Evolutionary conservation across 116 monocot species (phyloP).

Genomic region (Papilionanthe hybrid): DNA sequence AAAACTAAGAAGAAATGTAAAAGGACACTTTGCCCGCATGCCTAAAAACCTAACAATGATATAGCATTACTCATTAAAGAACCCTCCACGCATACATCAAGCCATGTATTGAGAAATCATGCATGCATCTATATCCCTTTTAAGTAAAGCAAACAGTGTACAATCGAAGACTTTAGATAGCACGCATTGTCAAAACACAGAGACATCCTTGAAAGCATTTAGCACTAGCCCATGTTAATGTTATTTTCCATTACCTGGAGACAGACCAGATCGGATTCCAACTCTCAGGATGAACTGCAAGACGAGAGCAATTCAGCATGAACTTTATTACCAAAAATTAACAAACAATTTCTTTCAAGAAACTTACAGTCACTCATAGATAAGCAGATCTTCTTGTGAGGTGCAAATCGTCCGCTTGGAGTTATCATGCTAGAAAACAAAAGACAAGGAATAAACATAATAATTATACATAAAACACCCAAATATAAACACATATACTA

Average conservation of each 20-base stretch:
- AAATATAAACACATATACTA: background rate
- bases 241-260: constrained; percentile 60
- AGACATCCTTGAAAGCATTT: background rate
- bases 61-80: background rate
- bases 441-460: constrained; percentile 5
- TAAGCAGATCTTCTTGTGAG: constrained; percentile 86
- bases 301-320: constrained; percentile 13
- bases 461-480: constrained; percentile 5
- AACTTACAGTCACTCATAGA: constrained; percentile 99
- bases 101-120: background rate
- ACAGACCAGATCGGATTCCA: constrained; percentile 99
- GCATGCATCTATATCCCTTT: constrained; percentile 3
- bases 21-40: background rate
- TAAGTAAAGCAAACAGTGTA: background rate
- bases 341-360: constrained; percentile 1
- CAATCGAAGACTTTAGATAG: background rate
- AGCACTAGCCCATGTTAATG: background rate
- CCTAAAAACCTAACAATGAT: background rate
- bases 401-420: constrained; percentile 94
- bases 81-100: background rate
- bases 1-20: background rate
- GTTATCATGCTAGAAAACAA: constrained; percentile 74
- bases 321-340: constrained; percentile 1
- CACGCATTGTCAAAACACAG: background rate
- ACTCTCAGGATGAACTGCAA: constrained; percentile 96